Percentiles rank a stretch among this genome's conserved stretches.
Evolutionary conservation across 768 basidiomycete species (phyloP).

Genomic region (Lactarius psammicola): DNA sequence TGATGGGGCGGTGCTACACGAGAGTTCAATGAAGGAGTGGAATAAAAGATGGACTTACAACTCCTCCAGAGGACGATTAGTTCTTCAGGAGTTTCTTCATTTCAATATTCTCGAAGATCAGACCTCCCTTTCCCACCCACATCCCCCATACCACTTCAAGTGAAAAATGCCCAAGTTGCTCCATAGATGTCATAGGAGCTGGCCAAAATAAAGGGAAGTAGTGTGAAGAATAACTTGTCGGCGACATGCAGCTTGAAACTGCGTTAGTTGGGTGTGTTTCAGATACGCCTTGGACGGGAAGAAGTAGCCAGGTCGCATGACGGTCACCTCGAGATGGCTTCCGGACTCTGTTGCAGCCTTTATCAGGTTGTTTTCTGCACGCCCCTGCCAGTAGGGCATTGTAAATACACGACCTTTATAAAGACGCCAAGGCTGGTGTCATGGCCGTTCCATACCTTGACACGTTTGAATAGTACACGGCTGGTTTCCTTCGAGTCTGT

Average conservation of each 20-base stretch:
- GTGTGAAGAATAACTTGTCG: slow-evolving; percentile 11
- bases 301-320: slow-evolving; percentile 28
- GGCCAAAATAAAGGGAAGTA: slow-evolving; percentile 17
- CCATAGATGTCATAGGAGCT: slow-evolving; percentile 4
- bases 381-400: too few species aligned
- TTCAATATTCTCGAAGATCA: slow-evolving; percentile 23
- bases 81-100: slow-evolving; percentile 22
- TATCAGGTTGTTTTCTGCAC: slow-evolving; percentile 26
- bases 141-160: slow-evolving; percentile 19
- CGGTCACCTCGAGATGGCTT: slow-evolving; percentile 8
- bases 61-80: background rate
- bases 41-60: background rate
- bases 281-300: slow-evolving; percentile 24
- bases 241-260: background rate
- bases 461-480: slow-evolving; percentile 27
- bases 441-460: slow-evolving; percentile 30
- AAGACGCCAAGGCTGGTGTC: background rate
- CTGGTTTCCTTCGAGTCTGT: slow-evolving; percentile 32
- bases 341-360: slow-evolving; percentile 3
- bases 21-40: background rate
- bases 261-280: slow-evolving; percentile 21
- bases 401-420: background rate
- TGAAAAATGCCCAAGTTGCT: slow-evolving; percentile 21
- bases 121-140: slow-evolving; percentile 17
- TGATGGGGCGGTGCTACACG: background rate